Evolutionary conservation across 495 filamentous ascomycete genomes (phyloP).

Genomic region (Podospora pseudocomata): DNA sequence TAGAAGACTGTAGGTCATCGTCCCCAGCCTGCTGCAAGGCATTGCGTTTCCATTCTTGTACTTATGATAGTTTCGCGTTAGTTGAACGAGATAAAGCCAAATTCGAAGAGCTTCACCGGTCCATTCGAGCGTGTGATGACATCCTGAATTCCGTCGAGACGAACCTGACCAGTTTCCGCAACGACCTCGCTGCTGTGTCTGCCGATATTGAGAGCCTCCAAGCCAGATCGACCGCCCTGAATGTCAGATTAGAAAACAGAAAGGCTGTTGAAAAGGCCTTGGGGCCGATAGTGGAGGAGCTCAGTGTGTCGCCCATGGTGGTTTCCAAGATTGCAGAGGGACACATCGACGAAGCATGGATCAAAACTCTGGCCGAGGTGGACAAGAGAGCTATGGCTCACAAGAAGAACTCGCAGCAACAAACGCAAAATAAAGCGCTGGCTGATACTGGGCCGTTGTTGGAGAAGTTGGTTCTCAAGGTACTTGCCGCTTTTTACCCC

Average conservation of each 20-base stretch:
- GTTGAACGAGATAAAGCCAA: constrained; percentile 82
- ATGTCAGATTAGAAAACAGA: constrained; percentile 82
- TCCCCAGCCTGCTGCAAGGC: not conserved
- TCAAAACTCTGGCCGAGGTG: constrained; percentile 77
- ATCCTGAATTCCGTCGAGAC: constrained; percentile 89
- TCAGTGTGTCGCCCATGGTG: constrained; percentile 76
- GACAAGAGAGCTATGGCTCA: constrained; percentile 72
- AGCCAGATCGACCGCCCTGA: constrained; percentile 75
- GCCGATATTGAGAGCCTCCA: constrained; percentile 93
- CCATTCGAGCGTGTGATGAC: constrained; percentile 87
- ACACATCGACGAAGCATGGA: constrained; percentile 85
- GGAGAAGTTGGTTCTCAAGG: constrained; percentile 77
- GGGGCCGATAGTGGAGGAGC: constrained; percentile 87
- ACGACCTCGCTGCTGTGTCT: constrained; percentile 85
- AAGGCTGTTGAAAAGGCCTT: constrained; percentile 83
- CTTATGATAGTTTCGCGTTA: constrained; percentile 36
- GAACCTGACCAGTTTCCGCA: constrained; percentile 87
- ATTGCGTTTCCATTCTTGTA: constrained; percentile 28
- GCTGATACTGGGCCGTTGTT: constrained; percentile 83
- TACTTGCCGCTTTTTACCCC: constrained; percentile 29
- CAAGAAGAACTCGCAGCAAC: constrained; percentile 55
- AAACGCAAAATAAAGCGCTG: constrained; percentile 64
- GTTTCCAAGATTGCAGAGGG: constrained; percentile 83
- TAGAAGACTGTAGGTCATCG: constrained; percentile 66
- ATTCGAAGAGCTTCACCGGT: constrained; percentile 86